phyloP scores from a whole-genome alignment of 192 early-diverging fungal genomes.

The Chytriomyces sp. region DNA sequence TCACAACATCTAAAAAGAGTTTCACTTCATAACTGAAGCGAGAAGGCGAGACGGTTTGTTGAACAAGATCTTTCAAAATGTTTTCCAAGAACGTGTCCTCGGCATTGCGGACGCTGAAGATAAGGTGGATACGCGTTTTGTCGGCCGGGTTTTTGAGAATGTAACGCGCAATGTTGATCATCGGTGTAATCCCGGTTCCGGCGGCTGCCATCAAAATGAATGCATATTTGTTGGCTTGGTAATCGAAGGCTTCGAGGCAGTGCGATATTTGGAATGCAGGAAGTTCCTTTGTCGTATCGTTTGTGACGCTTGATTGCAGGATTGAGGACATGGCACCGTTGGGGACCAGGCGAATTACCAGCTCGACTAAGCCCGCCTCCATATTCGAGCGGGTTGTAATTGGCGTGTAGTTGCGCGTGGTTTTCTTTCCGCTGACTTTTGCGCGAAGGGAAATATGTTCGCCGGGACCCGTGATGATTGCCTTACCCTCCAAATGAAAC shows the following conservation, averaged over 20 bases:
- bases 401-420: slow-evolving; percentile 6
- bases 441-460: not conserved
- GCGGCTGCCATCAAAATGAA: not conserved
- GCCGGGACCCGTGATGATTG: not conserved
- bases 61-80: not conserved
- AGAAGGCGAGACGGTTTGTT: no score
- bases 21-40: not conserved
- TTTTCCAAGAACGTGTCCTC: slow-evolving; percentile 10
- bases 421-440: not conserved
- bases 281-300: not conserved
- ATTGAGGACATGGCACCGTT: not conserved
- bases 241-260: not conserved
- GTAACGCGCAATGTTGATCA: slow-evolving; percentile 1
- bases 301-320: not conserved
- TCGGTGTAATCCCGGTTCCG: slow-evolving; percentile 10
- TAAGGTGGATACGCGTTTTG: not conserved
- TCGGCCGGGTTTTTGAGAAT: not conserved
- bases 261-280: not conserved
- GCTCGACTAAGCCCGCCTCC: not conserved
- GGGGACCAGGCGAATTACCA: slow-evolving; percentile 9
- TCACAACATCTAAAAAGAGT: no score
- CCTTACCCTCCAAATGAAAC: no score
- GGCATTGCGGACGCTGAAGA: not conserved
- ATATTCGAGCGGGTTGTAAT: not conserved
- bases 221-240: not conserved